Evolutionary conservation across 352 stramenopile species (phyloP), one percentile per base, ranked within the genome.

Genomic region (Phytopythium cucurbitacearum): DNA sequence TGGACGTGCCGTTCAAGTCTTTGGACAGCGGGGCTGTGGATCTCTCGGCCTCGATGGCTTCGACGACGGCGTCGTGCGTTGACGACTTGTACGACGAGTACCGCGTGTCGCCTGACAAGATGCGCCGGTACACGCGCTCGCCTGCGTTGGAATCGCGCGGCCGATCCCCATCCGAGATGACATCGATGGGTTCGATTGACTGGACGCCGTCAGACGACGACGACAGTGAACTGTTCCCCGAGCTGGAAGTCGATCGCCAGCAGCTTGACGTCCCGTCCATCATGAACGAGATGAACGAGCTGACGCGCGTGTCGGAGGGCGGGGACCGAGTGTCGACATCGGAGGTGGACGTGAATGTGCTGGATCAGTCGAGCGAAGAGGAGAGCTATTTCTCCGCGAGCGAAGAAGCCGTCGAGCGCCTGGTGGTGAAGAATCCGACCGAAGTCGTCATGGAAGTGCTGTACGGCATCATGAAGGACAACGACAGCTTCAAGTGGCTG

Each of bases 71-170:
- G 9, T 87, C 76, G 13, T 78, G 76, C 58, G 87, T 80, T 47
- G 79, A 89, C 45, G 79, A 87, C 56, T 67, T 74, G 60, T 74
- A 80, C 60, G 74, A 87, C 45, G 67, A 84, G 8, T 64, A 73
- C 41, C 49, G 64, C 2, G 45, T 60, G 5, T 64, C 56, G n/a
- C 44, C 59, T 13, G 69, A 80, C 16, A 51, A 45, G 1, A 38
- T 62, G 45, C 57, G 50, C 16, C 65, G 68, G 15, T 76, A 70
- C 62, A 51, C 60, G 36, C 70, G 68, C 46, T 83, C 65, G 9
- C 67, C 62, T 10, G 63, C 59, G 3, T 65, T 79, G 16, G 67
- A 78, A 40, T 76, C 70, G 7, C 73, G 77, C 43, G 67, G 75
- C 46, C 79, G 73, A 70, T 48, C 53, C 21, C 65, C 62, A 7